Conservation (phyloP, 2,329 filamentous ascomycete genomes). For the Elsinoe australis region DNA sequence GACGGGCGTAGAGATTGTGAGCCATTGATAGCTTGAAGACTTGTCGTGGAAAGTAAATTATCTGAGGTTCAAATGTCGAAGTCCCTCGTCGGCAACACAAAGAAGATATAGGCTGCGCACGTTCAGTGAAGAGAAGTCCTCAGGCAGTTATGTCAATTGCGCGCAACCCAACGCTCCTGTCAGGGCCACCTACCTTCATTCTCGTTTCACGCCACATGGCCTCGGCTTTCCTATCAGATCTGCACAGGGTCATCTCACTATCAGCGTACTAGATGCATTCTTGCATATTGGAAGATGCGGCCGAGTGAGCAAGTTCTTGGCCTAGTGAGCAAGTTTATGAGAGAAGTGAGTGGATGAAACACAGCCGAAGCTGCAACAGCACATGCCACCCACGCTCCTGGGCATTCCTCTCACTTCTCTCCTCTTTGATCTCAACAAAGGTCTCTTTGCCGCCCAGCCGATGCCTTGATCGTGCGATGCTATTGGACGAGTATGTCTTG, state of each 20-base stretch:
- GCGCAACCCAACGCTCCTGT: too few relatives aligned
- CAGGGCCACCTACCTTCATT: too few relatives aligned
- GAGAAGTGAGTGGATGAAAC: neutral
- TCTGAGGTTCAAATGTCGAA: too few relatives aligned
- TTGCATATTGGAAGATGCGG: neutral
- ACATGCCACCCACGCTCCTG: neutral
- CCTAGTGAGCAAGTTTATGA: constrained; percentile 14
- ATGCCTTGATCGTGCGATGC: too few relatives aligned
- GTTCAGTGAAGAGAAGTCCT: too few relatives aligned
- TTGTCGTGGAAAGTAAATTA: too few relatives aligned
- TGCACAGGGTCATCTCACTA: neutral
- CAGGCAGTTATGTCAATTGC: too few relatives aligned
- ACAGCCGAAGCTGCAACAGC: neutral
- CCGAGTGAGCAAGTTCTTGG: constrained; percentile 12
- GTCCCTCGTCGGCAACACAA: too few relatives aligned
- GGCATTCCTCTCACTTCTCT: neutral
- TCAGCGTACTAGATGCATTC: neutral
- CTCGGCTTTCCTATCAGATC: neutral
- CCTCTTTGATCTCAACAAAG: neutral
- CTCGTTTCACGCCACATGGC: constrained; percentile 1
- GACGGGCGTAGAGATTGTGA: neutral
- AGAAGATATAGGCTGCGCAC: too few relatives aligned
- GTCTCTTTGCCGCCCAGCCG: too few relatives aligned
- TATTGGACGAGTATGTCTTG: too few relatives aligned
- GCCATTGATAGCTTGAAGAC: too few relatives aligned